These are phyloP conservation scores for Podaxis pistillaris DNA, from an alignment of 768 basidiomycete genomes.

Conservation along the genomic window DNA sequence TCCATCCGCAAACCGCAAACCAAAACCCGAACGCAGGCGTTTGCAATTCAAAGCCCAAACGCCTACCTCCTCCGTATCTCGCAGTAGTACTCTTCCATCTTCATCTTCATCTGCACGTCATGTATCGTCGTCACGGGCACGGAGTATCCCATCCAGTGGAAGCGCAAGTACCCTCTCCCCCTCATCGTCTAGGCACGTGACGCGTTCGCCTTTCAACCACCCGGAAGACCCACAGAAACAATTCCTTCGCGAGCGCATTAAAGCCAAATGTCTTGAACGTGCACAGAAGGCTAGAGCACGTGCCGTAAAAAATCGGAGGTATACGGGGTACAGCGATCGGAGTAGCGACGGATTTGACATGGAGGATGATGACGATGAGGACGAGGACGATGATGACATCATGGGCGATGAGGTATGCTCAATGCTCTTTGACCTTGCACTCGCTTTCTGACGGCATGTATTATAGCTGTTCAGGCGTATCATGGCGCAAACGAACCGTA, in stretches of 20 bases:
- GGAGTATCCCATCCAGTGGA: slow-evolving; percentile 14
- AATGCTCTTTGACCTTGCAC: slow-evolving; percentile 6
- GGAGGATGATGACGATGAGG: slow-evolving; percentile 39
- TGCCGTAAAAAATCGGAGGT: slow-evolving; percentile 40
- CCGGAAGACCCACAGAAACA: slow-evolving; percentile 48
- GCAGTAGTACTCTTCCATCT: slow-evolving; percentile 22
- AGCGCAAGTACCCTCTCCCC: slow-evolving; percentile 20
- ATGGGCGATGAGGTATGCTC: slow-evolving; percentile 61
- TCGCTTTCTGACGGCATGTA: background rate
- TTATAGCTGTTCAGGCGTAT: slow-evolving; percentile 66
- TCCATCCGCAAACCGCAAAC: slow-evolving; percentile 36
- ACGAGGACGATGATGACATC: slow-evolving; percentile 56
- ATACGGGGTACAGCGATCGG: slow-evolving; percentile 28
- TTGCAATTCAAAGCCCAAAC: slow-evolving; percentile 11
- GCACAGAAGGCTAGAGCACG: slow-evolving; percentile 54
- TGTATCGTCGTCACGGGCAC: slow-evolving; percentile 4
- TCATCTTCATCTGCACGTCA: slow-evolving; percentile 17
- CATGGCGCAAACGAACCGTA: slow-evolving; percentile 51
- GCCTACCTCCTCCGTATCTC: background rate
- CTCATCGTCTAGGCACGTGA: background rate
- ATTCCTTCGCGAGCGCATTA: slow-evolving; percentile 60
- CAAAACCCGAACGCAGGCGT: slow-evolving; percentile 8
- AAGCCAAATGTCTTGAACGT: slow-evolving; percentile 60
- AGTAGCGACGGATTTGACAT: slow-evolving; percentile 54
- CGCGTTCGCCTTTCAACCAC: slow-evolving; percentile 11